Evolutionary conservation across 805 yeast genomes (phyloP), one percentile per base, ranked within the genome.

Genomic region (Saturnispora galanensis): DNA sequence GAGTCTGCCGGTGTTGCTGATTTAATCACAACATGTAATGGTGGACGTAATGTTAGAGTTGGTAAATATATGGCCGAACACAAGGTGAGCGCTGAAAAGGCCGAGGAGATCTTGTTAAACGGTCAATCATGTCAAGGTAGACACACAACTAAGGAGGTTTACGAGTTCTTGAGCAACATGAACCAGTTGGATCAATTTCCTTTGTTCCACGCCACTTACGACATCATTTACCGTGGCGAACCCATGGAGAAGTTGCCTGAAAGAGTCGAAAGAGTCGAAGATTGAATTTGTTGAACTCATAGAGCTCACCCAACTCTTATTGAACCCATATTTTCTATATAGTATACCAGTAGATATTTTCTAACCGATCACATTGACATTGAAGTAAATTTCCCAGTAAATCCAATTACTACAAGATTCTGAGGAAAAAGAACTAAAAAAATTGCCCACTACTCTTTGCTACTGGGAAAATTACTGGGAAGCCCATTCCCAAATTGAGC

Each of bases 1-100:
- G 97, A 93, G 68, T 76, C 87, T 52, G 96, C 96, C 17, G 98
- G 98, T 68, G 97, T 93, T 46, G 98, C 98, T 33, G 98, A 93
- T 65, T 74, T 93, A 59, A 93, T 93, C 66, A 93, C 98, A 44
- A 88, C 98, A 13, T 93, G 98, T 69, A 77, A 94, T 15, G 97
- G 97, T 60, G 98, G 98, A 60, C 79, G 98, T 71, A 93, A 93
- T 69, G 95, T 85, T 56, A 77, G 83, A 63, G 95, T 93, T 49
- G 97, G 93, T 43, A 79, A 74, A 55, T 81, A 76, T 64, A 83
- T 86, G 84, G 90, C 95, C 47, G 72, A 77, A 64, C 73, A 88
- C 49, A 82, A 83, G 49, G 84, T 79, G 57, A 65, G 77, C 49
- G 93, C 95, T 38, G 70, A 73, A 59, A 88, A 81, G 56, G 83